Conservation (phyloP, 2,329 filamentous ascomycete genomes). For the Fonsecaea erecta region DNA sequence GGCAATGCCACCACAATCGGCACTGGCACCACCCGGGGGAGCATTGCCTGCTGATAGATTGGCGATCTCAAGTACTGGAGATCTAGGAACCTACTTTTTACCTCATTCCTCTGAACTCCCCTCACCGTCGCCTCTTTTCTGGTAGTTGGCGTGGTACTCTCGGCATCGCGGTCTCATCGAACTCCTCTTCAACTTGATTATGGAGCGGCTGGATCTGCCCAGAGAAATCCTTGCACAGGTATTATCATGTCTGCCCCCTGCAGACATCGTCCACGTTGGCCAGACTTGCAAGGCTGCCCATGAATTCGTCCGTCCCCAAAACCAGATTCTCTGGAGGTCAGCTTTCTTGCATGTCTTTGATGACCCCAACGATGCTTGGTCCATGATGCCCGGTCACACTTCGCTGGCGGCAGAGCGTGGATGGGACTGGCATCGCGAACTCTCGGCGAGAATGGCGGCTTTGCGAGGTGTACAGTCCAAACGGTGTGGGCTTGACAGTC, state of each 20-base stretch:
- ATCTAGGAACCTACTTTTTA: background rate
- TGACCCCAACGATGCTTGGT: slow-evolving; percentile 35
- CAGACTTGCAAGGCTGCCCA: slow-evolving; percentile 31
- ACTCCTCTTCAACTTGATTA: background rate
- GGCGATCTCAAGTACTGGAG: background rate
- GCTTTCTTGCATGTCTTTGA: slow-evolving; percentile 36
- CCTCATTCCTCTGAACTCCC: background rate
- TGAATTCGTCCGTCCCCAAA: slow-evolving; percentile 24
- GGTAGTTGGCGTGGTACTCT: background rate
- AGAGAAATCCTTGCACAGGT: slow-evolving; percentile 34
- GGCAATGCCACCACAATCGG: background rate
- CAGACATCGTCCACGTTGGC: slow-evolving; percentile 26
- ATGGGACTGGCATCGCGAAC: slow-evolving; percentile 35
- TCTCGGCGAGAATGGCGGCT: slow-evolving; percentile 24
- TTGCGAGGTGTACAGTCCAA: slow-evolving; percentile 18
- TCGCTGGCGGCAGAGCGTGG: background rate
- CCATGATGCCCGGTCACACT: slow-evolving; percentile 17
- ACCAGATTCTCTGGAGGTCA: slow-evolving; percentile 36
- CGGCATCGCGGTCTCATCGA: background rate
- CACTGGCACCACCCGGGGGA: no score
- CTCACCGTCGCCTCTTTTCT: background rate
- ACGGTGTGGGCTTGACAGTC: slow-evolving; percentile 8
- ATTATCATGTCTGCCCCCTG: slow-evolving; percentile 27
- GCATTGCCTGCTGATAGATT: background rate
- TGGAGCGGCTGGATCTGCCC: slow-evolving; percentile 28